Percentiles rank a stretch among this genome's conserved stretches.
Conservation (phyloP, 805 yeast species). For the Sungouiozyma intestinalis region DNA sequence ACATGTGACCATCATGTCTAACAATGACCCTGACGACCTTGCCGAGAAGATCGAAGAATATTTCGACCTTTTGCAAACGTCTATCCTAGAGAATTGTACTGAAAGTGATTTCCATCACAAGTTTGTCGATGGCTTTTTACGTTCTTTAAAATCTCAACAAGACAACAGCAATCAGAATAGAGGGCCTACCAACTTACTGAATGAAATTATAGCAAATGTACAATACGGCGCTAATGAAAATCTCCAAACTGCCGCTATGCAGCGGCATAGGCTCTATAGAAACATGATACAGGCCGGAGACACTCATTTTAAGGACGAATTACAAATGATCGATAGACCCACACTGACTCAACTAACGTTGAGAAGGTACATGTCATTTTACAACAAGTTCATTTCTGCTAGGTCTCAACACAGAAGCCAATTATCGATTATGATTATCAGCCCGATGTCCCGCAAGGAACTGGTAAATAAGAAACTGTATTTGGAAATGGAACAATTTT, state of each 20-base stretch:
- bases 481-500: conserved; percentile 35
- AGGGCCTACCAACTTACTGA: conserved; percentile 30
- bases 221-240: conserved; percentile 24
- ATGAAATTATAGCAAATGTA: conserved; percentile 28
- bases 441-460: conserved; percentile 31
- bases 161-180: conserved; percentile 10
- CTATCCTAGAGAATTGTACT: conserved; percentile 19
- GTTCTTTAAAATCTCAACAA: conserved; percentile 9
- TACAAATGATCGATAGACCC: conserved; percentile 28
- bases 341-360: conserved; percentile 28
- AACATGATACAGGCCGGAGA: conserved; percentile 39
- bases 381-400: conserved; percentile 28
- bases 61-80: conserved; percentile 32
- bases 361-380: conserved; percentile 29
- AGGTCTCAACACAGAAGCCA: conserved; percentile 31
- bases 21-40: conserved; percentile 33
- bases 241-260: conserved; percentile 21
- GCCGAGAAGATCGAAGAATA: conserved; percentile 40
- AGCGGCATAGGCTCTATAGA: conserved; percentile 38
- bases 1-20: conserved; percentile 48
- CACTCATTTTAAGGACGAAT: conserved; percentile 31
- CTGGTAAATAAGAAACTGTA: conserved; percentile 28
- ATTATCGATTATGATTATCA: conserved; percentile 34
- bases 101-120: conserved; percentile 29
- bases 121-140: conserved; percentile 32